These are phyloP conservation scores for Seiridium cupressi DNA, from an alignment of 2,329 filamentous ascomycete genomes.

Conservation along the genomic window DNA sequence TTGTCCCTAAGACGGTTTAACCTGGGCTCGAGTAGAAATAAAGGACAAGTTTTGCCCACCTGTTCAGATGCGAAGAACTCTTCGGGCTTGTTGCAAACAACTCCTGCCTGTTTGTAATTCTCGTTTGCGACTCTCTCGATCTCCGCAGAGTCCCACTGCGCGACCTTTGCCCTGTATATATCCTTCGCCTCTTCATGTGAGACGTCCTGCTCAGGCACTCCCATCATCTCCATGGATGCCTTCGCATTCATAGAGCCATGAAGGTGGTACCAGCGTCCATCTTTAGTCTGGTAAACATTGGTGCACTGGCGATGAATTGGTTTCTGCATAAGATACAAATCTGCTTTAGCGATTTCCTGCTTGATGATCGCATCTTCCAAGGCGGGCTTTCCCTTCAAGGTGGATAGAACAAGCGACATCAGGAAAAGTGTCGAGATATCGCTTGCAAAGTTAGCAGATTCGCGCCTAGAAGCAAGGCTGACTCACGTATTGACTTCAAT, in stretches of 20 bases:
- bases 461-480: background rate
- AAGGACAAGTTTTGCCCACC: background rate
- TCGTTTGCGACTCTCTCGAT: slow-evolving; percentile 30
- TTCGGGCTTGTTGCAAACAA: slow-evolving; percentile 27
- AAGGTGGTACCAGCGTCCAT: slow-evolving; percentile 32
- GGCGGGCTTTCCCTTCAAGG: background rate
- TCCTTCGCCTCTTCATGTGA: slow-evolving; percentile 26
- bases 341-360: slow-evolving; percentile 19
- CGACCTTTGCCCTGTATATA: slow-evolving; percentile 17
- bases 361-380: slow-evolving; percentile 16
- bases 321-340: slow-evolving; percentile 20
- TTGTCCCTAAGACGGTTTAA: background rate
- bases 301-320: slow-evolving; percentile 29
- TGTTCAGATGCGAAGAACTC: slow-evolving; percentile 24
- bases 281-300: slow-evolving; percentile 29
- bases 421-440: background rate
- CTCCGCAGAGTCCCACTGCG: slow-evolving; percentile 22
- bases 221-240: slow-evolving; percentile 30
- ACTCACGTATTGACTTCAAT: slow-evolving; percentile 17
- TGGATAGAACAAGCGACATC: background rate
- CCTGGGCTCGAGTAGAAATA: too few relatives aligned
- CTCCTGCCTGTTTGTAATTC: slow-evolving; percentile 29
- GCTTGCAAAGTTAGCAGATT: too few relatives aligned
- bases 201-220: slow-evolving; percentile 15
- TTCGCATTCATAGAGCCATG: slow-evolving; percentile 29